Evolutionary conservation across 2,329 filamentous ascomycete species (phyloP).

Genomic region (Teratosphaeria viscida): DNA sequence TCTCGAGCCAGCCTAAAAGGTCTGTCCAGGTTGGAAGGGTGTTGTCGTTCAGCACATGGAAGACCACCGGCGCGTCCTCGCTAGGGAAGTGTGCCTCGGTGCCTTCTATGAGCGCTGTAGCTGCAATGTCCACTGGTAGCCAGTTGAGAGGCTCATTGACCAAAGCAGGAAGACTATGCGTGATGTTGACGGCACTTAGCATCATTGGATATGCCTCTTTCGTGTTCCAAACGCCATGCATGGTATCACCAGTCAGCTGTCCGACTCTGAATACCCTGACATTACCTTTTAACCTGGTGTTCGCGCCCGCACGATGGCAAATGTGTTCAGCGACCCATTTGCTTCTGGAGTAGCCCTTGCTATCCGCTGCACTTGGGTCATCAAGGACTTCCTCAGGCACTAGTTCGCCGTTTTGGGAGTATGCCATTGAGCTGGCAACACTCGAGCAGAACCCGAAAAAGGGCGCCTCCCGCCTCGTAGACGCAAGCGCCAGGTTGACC

Average conservation of each 20-base stretch:
- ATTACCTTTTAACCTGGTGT: slow-evolving; percentile 22
- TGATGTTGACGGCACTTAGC: slow-evolving; percentile 31
- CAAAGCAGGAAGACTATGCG: slow-evolving; percentile 32
- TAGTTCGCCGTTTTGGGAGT: slow-evolving; percentile 7
- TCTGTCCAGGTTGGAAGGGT: slow-evolving; percentile 34
- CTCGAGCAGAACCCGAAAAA: slow-evolving; percentile 44
- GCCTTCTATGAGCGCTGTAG: slow-evolving; percentile 30
- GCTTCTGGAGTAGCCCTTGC: slow-evolving; percentile 46
- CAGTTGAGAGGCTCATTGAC: slow-evolving; percentile 31
- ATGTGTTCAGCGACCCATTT: slow-evolving; percentile 51
- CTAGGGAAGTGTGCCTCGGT: slow-evolving; percentile 1
- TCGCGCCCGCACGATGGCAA: slow-evolving; percentile 31
- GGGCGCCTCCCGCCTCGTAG: slow-evolving; percentile 9
- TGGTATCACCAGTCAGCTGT: slow-evolving; percentile 36
- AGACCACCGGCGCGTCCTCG: slow-evolving; percentile 23
- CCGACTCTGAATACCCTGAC: slow-evolving; percentile 38
- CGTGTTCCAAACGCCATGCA: slow-evolving; percentile 38
- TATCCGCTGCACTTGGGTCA: slow-evolving; percentile 34
- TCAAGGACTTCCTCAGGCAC: slow-evolving; percentile 35
- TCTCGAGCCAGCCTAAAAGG: slow-evolving; percentile 37
- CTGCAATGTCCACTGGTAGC: slow-evolving; percentile 39
- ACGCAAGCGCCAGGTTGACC: slow-evolving; percentile 34
- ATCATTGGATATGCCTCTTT: slow-evolving; percentile 42
- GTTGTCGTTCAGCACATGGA: slow-evolving; percentile 42
- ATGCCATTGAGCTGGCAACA: slow-evolving; percentile 34